Conservation (phyloP, 176 grass and related monocot genomes). For the Aegilops tauschii region DNA sequence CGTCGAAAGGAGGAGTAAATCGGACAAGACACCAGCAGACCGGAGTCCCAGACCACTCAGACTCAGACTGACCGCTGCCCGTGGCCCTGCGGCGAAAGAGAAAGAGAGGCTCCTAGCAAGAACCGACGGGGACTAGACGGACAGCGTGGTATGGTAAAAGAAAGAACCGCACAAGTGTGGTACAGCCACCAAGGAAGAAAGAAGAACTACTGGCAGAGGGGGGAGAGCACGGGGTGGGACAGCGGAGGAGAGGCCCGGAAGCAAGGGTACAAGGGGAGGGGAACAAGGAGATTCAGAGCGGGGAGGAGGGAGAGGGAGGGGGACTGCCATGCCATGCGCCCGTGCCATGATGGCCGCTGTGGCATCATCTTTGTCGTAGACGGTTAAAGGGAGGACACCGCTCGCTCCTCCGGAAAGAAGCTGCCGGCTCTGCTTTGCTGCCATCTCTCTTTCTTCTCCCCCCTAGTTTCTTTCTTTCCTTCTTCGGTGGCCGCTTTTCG, state of each 20-base stretch:
- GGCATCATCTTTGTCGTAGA: conserved; percentile 27
- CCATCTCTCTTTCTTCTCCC: conserved; percentile 36
- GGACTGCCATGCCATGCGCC: not conserved
- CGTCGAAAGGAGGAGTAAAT: not conserved
- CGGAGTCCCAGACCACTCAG: not conserved
- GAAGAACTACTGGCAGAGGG: not conserved
- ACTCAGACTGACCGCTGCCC: not conserved
- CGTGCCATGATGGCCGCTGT: conserved; percentile 40
- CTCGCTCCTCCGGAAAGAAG: conserved; percentile 37
- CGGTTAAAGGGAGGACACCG: conserved; percentile 53
- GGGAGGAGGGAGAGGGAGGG: not conserved
- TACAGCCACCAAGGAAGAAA: not conserved
- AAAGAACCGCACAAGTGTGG: no score
- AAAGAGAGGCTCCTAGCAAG: not conserved
- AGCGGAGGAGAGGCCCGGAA: not conserved
- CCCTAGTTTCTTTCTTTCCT: not conserved
- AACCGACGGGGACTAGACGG: conserved; percentile 1
- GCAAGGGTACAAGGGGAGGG: not conserved
- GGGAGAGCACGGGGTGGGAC: not conserved
- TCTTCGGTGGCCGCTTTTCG: conserved; percentile 4
- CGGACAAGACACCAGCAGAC: not conserved
- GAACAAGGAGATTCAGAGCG: conserved; percentile 22
- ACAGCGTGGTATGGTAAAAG: not conserved
- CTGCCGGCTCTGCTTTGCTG: conserved; percentile 26
- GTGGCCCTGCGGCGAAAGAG: not conserved